Evolutionary conservation across 345 rosid genomes (phyloP), one percentile per base, ranked within the genome.

Genomic region (Hibiscus mutabilis): DNA sequence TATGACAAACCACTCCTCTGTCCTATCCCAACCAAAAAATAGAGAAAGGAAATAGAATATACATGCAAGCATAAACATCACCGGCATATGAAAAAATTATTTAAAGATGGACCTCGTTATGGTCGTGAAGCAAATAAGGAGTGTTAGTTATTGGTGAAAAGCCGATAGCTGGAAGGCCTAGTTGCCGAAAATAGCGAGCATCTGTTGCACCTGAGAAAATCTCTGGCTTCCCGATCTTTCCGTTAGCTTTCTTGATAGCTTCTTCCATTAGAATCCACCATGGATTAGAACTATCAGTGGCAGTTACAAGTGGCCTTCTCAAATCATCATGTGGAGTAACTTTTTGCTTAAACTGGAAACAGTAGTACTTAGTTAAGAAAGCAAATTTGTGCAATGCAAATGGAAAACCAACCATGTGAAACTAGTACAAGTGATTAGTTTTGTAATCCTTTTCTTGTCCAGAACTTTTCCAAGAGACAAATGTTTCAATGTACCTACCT

Each of bases 201-300:
- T 95, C 99, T 6, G 98, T 95, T 62, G 99, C 63, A 0, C 91
- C 98, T 12, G 94, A 93, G 82, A 95, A 92, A 46, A 92, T 90
- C 85, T 90, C 92, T 8, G 98, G 98, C 74, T 81, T 86, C 60
- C 82, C 78, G n/a, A 88, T 82, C 72, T 75, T 89, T 71, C 97
- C 97, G 44, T 85, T 81, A 18, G 92, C 96, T 76, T 83, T 86
- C 77, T 71, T 82, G 25, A 95, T 81, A 19, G 97, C 96, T 71
- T 86, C 91, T 81, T 89, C 93, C 44, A 90, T 79, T 73, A 95
- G 82, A n/a, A 46, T 61, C 99, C 99, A 92, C 98, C 99, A 90
- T 1, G 92, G 98, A 70, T 87, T 95, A 57, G 97, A 85, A 72
- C 74, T 78, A 79, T 88, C 92, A 6, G 82, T 78, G 70, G 84